Conservation (phyloP, 441 rosid species). For the Corymbia citriodora region DNA sequence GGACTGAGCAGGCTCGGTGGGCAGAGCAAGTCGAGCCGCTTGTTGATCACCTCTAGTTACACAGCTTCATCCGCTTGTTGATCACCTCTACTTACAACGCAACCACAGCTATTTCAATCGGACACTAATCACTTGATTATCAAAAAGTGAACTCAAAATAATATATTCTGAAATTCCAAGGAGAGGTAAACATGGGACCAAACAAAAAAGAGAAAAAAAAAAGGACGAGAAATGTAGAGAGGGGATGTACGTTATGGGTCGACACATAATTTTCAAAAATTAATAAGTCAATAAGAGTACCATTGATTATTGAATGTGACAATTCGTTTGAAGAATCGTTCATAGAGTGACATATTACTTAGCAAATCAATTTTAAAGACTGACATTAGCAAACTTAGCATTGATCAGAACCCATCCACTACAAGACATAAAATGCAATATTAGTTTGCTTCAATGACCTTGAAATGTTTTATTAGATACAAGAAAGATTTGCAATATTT, state of each 20-base stretch:
- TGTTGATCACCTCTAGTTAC: not conserved
- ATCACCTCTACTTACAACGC: not conserved
- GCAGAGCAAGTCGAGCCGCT: fast-evolving
- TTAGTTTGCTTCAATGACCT: not conserved
- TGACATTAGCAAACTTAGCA: too few species aligned
- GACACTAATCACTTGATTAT: not conserved
- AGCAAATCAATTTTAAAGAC: too few species aligned
- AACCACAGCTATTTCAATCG: not conserved
- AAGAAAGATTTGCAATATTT: too few species aligned
- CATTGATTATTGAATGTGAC: too few species aligned
- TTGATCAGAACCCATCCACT: not conserved
- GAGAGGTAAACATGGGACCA: not conserved
- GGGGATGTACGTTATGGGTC: not conserved
- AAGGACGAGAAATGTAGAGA: not conserved
- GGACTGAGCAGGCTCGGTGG: not conserved
- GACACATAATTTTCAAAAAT: too few species aligned
- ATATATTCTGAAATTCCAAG: not conserved
- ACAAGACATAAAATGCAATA: too few species aligned
- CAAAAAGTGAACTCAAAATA: not conserved
- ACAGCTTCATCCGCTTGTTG: fast-evolving
- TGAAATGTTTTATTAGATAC: too few species aligned
- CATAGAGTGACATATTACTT: too few species aligned
- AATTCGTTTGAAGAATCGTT: too few species aligned
- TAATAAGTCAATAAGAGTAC: too few species aligned
- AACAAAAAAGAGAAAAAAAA: not conserved